These are phyloP conservation scores for Pleurotus djamor DNA, from an alignment of 768 basidiomycete species.

Conservation along the genomic window DNA sequence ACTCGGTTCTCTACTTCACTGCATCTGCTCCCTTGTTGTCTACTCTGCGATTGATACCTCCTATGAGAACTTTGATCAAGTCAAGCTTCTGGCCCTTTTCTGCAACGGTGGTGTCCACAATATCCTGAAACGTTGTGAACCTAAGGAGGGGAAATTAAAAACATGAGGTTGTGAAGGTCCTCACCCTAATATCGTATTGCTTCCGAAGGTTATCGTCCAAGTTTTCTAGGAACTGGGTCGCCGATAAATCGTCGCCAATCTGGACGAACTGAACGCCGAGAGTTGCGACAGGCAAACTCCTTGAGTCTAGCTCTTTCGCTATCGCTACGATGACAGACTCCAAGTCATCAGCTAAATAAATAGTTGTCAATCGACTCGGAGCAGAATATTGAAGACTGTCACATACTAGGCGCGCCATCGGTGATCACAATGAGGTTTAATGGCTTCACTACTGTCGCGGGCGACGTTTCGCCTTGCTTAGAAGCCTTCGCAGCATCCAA, in stretches of 20 bases:
- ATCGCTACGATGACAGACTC: slow-evolving; percentile 36
- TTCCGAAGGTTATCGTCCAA: slow-evolving; percentile 51
- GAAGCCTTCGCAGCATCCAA: slow-evolving; percentile 6
- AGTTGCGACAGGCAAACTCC: slow-evolving; percentile 44
- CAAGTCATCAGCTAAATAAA: slow-evolving; percentile 34
- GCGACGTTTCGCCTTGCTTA: slow-evolving; percentile 1
- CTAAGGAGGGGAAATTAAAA: background rate
- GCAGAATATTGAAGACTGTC: background rate
- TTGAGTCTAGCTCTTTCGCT: slow-evolving; percentile 43
- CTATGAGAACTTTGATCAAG: slow-evolving; percentile 59
- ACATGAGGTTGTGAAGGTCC: background rate
- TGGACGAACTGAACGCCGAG: slow-evolving; percentile 65
- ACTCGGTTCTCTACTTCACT: background rate
- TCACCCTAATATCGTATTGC: slow-evolving; percentile 38
- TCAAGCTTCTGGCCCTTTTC: slow-evolving; percentile 41
- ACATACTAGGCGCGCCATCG: slow-evolving; percentile 50
- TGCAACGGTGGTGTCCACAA: slow-evolving; percentile 59
- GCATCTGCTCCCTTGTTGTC: slow-evolving; percentile 12
- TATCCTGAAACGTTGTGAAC: slow-evolving; percentile 38
- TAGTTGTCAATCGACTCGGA: background rate
- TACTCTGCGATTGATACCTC: slow-evolving; percentile 52
- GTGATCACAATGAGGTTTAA: slow-evolving; percentile 56
- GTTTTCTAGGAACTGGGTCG: slow-evolving; percentile 38
- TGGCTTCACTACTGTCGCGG: slow-evolving; percentile 31
- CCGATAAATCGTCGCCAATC: slow-evolving; percentile 42